Percentiles rank a stretch among this genome's conserved stretches.
Evolutionary conservation across 2,329 filamentous ascomycete genomes (phyloP).

Genomic region (Podosphaera leucotricha): DNA sequence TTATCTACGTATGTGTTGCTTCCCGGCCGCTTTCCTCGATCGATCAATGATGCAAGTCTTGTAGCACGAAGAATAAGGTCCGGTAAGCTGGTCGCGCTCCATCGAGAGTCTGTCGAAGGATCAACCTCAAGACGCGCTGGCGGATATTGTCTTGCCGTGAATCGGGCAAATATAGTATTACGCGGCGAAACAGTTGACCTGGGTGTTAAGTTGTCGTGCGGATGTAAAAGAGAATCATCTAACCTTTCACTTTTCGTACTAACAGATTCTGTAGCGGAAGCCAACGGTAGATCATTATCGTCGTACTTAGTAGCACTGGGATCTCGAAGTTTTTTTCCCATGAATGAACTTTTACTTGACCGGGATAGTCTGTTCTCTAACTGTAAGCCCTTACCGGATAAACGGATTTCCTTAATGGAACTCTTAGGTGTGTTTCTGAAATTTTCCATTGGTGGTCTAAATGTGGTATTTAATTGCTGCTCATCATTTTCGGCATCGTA

Average conservation of each 20-base stretch:
- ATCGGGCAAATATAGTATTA: constrained; percentile 15
- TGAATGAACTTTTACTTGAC: constrained; percentile 12
- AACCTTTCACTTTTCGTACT: constrained; percentile 27
- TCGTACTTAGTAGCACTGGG: constrained; percentile 3
- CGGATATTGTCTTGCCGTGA: constrained; percentile 37
- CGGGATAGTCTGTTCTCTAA: neutral
- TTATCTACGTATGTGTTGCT: constrained; percentile 31
- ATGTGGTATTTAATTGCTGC: constrained; percentile 16
- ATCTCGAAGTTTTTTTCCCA: constrained; percentile 14
- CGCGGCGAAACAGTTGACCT: constrained; percentile 8
- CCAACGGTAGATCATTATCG: constrained; percentile 7
- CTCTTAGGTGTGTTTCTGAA: neutral
- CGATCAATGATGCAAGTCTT: constrained; percentile 63
- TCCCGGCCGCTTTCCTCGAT: constrained; percentile 46
- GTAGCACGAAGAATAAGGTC: constrained; percentile 82
- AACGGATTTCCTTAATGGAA: neutral
- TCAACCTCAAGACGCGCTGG: constrained; percentile 63
- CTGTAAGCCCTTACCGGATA: neutral
- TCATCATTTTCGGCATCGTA: constrained; percentile 4
- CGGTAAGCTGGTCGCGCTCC: constrained; percentile 74
- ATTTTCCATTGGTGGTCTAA: neutral
- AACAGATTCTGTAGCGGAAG: constrained; percentile 16
- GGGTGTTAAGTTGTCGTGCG: constrained; percentile 3
- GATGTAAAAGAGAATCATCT: constrained; percentile 19
- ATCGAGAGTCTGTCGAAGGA: constrained; percentile 56